Percentiles rank a stretch among this genome's conserved stretches.
These are phyloP conservation scores for Brassica hybrid DNA, from an alignment of 441 rosid species.

Conservation along the genomic window DNA sequence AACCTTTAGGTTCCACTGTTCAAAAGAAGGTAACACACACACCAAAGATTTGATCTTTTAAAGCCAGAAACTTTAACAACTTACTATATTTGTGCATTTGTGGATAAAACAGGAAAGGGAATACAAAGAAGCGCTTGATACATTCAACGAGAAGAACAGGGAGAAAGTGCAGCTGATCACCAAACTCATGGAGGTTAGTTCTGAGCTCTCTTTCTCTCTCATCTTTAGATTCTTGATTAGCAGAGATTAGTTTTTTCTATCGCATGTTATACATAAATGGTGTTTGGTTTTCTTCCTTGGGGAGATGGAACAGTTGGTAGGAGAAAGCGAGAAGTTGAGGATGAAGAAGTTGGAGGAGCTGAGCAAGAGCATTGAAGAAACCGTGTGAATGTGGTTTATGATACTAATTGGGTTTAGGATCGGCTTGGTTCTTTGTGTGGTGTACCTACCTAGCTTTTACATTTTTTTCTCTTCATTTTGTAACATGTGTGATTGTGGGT, in stretches of 20 bases:
- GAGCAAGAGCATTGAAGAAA: constrained; percentile 5
- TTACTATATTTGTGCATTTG: not conserved
- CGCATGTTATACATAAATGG: not conserved
- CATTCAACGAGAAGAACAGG: constrained; percentile 14
- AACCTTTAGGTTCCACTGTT: constrained; percentile 5
- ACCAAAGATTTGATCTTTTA: not conserved
- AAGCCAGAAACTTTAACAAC: not conserved
- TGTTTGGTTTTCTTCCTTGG: constrained; percentile 8
- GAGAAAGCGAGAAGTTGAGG: constrained; percentile 7
- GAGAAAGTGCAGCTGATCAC: constrained; percentile 10
- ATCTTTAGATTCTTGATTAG: not conserved
- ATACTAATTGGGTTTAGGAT: not conserved
- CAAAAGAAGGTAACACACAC: constrained; percentile 8
- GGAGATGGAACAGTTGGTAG: constrained; percentile 13
- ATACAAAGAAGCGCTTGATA: constrained; percentile 6
- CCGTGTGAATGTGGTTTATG: constrained; percentile 1
- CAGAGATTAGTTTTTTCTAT: not conserved
- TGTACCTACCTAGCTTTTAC: not conserved
- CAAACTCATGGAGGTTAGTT: constrained; percentile 8
- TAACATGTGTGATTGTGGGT: constrained; percentile 1
- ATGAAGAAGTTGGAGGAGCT: constrained; percentile 12
- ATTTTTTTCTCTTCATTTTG: not conserved
- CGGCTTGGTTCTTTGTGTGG: not conserved
- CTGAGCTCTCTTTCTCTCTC: not conserved
- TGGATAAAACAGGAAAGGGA: constrained; percentile 2